Evolutionary conservation across 352 stramenopile genomes (phyloP), one percentile per base, ranked within the genome.

Genomic region (Hyaloperonospora arabidopsidis): DNA sequence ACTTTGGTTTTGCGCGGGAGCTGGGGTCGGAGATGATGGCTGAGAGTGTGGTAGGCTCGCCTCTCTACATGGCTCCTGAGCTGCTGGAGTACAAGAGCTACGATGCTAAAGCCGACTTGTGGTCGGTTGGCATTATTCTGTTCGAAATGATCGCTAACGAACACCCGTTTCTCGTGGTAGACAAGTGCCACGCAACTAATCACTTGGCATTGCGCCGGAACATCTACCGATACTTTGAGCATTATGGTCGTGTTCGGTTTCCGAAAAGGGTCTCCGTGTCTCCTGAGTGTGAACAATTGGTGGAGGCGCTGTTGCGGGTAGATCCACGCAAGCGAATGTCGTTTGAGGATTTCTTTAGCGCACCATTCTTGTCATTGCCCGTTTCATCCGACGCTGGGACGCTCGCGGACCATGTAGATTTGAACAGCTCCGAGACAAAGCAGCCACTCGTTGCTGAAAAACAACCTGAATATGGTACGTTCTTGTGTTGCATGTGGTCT

Each of bases 131-230:
- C 0, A 88, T 90, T 35, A 90, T 90, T 49, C 47, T 90, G 18
- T 90, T 87, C 63, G 80, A 90, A 57, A 90, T 90, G 80, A 67
- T 90, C n/a, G 77, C 66, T 23, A 86, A 89, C 38, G 76, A 86
- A 45, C 80, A 90, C 32, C 80, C 80, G 23, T 90, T 90, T 39
- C 64, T 90, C 5, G 66, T 89, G 0, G 80, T 90, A 5, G 74
- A 90, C 48, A 82, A 83, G 21, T 70, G 68, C 25, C 78, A 90
- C 45, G 80, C 80, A 19, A 90, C 78, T 3, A 90, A 90, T 54
- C 80, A 90, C 63, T 59, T 90, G 41, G 80, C 78, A 8, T 52
- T 90, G 36, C 76, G 80, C 2, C 70, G 78, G 14, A 90, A 90
- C 51, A 90, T 90, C 47, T 70, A 85, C 39, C 80, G 78, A 1